Percentiles rank a stretch among this genome's conserved stretches.
These are phyloP conservation scores for Serendipita vermifera DNA, from an alignment of 768 basidiomycete genomes.

Conservation along the genomic window DNA sequence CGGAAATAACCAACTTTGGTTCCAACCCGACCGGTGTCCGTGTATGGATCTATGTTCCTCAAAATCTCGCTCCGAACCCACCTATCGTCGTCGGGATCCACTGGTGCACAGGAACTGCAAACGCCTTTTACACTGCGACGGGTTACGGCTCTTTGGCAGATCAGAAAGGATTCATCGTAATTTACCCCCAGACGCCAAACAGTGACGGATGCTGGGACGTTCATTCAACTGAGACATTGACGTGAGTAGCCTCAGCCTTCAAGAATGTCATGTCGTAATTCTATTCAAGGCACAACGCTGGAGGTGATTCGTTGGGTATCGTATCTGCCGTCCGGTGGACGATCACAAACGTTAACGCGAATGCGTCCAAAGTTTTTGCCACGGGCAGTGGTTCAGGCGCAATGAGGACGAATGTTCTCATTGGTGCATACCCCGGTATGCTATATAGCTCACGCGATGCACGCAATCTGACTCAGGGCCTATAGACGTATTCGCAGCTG, in stretches of 20 bases:
- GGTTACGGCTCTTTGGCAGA: slow-evolving; percentile 40
- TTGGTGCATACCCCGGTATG: slow-evolving; percentile 35
- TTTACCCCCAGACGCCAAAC: slow-evolving; percentile 28
- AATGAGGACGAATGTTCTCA: slow-evolving; percentile 49
- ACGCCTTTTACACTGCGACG: slow-evolving; percentile 38
- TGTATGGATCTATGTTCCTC: slow-evolving; percentile 31
- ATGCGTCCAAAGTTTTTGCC: slow-evolving; percentile 34
- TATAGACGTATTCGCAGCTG: slow-evolving; percentile 36
- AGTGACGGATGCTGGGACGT: slow-evolving; percentile 26
- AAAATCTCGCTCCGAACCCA: slow-evolving; percentile 22
- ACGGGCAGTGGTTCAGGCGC: slow-evolving; percentile 41
- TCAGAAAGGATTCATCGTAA: slow-evolving; percentile 36
- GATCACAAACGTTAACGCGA: slow-evolving; percentile 35
- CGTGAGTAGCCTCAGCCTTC: slow-evolving; percentile 12
- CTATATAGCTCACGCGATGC: background rate
- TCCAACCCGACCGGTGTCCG: slow-evolving; percentile 41
- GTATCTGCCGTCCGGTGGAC: slow-evolving; percentile 36
- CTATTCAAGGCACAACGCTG: slow-evolving; percentile 36
- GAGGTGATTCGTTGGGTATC: slow-evolving; percentile 43
- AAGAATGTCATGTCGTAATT: too few relatives aligned
- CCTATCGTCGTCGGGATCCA: slow-evolving; percentile 36
- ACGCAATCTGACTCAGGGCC: background rate
- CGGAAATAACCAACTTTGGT: slow-evolving; percentile 27
- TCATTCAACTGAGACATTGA: slow-evolving; percentile 36
- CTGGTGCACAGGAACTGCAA: slow-evolving; percentile 39